Percentiles rank a stretch among this genome's conserved stretches.
These are phyloP conservation scores for Penicillium sp. DNA, from an alignment of 2,329 filamentous ascomycete species.

Conservation along the genomic window DNA sequence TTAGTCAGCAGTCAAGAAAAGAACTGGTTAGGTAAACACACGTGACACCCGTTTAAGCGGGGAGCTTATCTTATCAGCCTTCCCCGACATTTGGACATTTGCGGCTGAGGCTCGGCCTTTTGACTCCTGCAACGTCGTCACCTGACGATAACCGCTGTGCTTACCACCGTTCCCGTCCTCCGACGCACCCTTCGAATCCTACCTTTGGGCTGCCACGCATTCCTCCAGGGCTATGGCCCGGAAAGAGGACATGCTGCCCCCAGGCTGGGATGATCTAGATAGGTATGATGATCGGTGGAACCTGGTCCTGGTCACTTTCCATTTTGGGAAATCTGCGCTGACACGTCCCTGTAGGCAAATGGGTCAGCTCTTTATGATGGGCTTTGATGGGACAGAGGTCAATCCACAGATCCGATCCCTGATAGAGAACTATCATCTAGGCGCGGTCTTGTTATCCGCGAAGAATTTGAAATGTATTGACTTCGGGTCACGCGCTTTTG, in stretches of 20 bases:
- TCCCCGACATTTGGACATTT: conserved; percentile 14
- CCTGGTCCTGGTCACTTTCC: conserved; percentile 48
- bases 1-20: too few relatives aligned
- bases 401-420: conserved; percentile 64
- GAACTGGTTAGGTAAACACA: neutral
- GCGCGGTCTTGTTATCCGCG: conserved; percentile 71
- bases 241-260: conserved; percentile 43
- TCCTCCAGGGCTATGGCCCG: conserved; percentile 43
- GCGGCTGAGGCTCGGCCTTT: conserved; percentile 9
- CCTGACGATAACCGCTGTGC: conserved; percentile 4
- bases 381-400: conserved; percentile 65
- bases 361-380: conserved; percentile 66
- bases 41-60: conserved; percentile 3
- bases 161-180: conserved; percentile 6
- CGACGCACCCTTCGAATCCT: conserved; percentile 1
- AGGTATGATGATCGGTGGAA: conserved; percentile 37
- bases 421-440: conserved; percentile 73
- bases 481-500: conserved; percentile 38
- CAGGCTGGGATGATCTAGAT: conserved; percentile 43
- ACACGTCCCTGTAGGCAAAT: conserved; percentile 52
- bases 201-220: conserved; percentile 28
- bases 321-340: conserved; percentile 66
- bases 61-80: conserved; percentile 9
- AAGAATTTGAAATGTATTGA: conserved; percentile 65
- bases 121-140: conserved; percentile 10